Percentiles rank a stretch among this genome's conserved stretches.
Conservation (phyloP, 805 yeast genomes). For the Pichia eremophila region DNA sequence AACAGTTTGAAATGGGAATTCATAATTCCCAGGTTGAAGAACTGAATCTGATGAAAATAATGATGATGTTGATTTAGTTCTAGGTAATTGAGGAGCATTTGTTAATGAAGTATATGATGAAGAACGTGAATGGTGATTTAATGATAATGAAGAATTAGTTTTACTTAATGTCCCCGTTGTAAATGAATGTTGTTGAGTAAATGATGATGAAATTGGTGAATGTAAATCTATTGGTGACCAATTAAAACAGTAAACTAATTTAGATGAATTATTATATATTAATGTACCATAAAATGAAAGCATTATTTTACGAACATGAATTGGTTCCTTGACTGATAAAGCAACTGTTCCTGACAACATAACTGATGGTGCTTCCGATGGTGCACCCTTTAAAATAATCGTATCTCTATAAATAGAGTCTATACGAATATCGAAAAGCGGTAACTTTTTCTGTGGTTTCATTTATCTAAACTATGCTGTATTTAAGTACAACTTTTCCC, state of each 20-base stretch:
- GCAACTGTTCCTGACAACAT: conserved; percentile 71
- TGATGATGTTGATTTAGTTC: conserved; percentile 10
- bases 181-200: conserved; percentile 8
- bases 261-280: conserved; percentile 19
- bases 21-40: conserved; percentile 70
- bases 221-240: conserved; percentile 66
- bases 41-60: conserved; percentile 22
- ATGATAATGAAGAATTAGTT: conserved; percentile 31
- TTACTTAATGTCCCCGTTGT: conserved; percentile 25
- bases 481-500: too few species aligned
- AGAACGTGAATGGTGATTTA: conserved; percentile 20
- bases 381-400: conserved; percentile 68
- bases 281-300: conserved; percentile 61
- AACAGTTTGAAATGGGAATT: conserved; percentile 78
- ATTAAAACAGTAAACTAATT: conserved; percentile 59
- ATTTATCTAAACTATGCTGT: too few species aligned
- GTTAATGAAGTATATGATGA: too few species aligned
- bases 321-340: conserved; percentile 65
- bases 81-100: too few species aligned
- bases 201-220: conserved; percentile 17
- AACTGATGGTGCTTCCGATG: conserved; percentile 69
- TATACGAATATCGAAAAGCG: conserved; percentile 41
- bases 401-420: conserved; percentile 69
- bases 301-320: conserved; percentile 53
- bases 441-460: conserved; percentile 11